Base-by-base conservation (phyloP, 495 filamentous ascomycete genomes). In the Penicillium bialowiezense region DNA sequence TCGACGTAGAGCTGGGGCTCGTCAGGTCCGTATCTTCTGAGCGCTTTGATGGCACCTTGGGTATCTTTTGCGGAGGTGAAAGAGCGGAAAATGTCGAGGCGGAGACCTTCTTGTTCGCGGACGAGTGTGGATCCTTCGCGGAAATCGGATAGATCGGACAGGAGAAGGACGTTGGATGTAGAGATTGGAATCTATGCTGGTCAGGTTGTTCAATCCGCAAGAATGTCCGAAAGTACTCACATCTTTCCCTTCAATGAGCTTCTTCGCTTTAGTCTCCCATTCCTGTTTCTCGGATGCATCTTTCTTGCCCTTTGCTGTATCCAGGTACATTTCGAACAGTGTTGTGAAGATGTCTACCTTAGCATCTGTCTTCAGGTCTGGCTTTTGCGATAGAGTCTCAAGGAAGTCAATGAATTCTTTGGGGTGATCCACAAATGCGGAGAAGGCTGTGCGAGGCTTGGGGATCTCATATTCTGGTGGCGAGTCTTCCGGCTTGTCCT, bases 321-420 rank as follows among this genome's bases (percentile, higher is more conserved):
- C 88, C 17, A 98, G 76, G 64, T 97, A 98, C 84, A 97, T 96
- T 62, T 98, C 93, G 63, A 98, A 97, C 23, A 98, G 68, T 0
- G 93, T 96, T 1, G 93, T 97, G 66, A 92, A 92, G 33, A 98
- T 81, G 65, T 97, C 95, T 6, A 81, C 75, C 56, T 83, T 87
- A 55, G 96, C 88, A 41, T 79, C 72, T 41, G 88, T 73, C 19
- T 79, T 82, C 4, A 93, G 67, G 18, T 81, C 68, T 6, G 85
- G 77, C 52, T 86, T 79, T 49, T 82, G 77, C 6, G 88, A 80
- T 43, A 85, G 91, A 18, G 87, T 87, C 71, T 98, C 93, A 1
- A 98, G 72, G 60, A 98, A 98, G 9, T 81, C 72, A 42, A 96
- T 88, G 60, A 98, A 97, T 55, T 96, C 82, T 45, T 87, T 79